Evolutionary conservation across 257 asterid genomes (phyloP).

Genomic region (Fraxinus excelsior): DNA sequence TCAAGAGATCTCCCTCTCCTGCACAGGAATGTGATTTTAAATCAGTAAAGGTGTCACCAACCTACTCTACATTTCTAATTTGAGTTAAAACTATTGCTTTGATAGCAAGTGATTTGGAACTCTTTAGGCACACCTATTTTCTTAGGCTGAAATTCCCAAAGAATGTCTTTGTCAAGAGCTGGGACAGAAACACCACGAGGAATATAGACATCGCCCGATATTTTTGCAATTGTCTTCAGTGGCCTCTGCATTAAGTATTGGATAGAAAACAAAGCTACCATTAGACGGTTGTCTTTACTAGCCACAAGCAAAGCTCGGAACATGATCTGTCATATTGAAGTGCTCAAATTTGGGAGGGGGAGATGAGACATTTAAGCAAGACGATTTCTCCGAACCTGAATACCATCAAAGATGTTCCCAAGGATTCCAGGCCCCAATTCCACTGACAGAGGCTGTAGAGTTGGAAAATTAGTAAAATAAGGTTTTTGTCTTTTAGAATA

Average conservation of each 20-base stretch:
- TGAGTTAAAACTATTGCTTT: background rate
- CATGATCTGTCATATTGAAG: background rate
- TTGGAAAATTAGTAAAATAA: background rate
- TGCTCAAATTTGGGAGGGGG: background rate
- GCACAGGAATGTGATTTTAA: conserved; percentile 30
- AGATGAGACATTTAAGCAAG: background rate
- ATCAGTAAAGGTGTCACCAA: conserved; percentile 18
- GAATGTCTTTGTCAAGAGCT: conserved; percentile 90
- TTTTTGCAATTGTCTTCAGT: conserved; percentile 88
- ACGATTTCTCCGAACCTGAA: conserved; percentile 60
- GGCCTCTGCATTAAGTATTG: conserved; percentile 75
- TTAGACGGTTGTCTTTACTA: conserved; percentile 10
- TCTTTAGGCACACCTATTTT: conserved; percentile 62
- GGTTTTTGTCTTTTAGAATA: background rate
- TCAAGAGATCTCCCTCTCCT: conserved; percentile 95
- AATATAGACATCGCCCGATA: conserved; percentile 97
- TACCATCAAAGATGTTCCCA: conserved; percentile 96
- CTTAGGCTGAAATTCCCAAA: conserved; percentile 96
- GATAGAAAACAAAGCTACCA: conserved; percentile 16
- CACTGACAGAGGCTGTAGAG: conserved; percentile 86
- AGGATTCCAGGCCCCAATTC: conserved; percentile 97
- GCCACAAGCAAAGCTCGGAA: background rate
- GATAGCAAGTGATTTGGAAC: conserved; percentile 11
- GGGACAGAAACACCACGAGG: conserved; percentile 99
- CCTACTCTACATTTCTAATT: conserved; percentile 16